A percentile compares a stretch with the other conserved stretches of the same genome.
phyloP scores from a whole-genome alignment of 192 early-diverging fungal species.

The Umbelopsis vinacea region DNA sequence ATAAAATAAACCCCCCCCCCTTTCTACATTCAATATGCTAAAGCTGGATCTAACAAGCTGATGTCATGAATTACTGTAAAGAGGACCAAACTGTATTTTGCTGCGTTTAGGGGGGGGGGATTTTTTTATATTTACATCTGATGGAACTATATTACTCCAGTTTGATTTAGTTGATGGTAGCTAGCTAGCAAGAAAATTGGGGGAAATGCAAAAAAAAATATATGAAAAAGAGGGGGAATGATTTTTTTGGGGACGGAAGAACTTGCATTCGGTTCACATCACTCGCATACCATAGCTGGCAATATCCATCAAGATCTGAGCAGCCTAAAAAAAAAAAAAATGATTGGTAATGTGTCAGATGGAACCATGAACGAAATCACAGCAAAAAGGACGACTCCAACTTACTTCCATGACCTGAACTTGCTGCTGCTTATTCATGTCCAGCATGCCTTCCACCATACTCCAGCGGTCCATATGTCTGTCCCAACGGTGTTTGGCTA shows the following conservation, averaged over 20 bases:
- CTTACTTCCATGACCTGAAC: slow-evolving; percentile 17
- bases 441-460: slow-evolving; percentile 19
- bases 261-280: not conserved
- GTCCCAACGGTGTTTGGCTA: slow-evolving; percentile 19
- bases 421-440: slow-evolving; percentile 18
- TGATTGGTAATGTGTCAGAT: not conserved
- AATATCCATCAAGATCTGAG: slow-evolving; percentile 13
- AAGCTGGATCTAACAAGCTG: not conserved
- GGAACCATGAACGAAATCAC: not conserved
- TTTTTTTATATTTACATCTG: too few species aligned
- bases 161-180: too few species aligned
- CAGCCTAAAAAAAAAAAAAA: not conserved
- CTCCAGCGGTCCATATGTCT: slow-evolving; percentile 23
- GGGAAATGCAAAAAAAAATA: slow-evolving; percentile 7
- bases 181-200: not conserved
- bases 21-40: too few species aligned
- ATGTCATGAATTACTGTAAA: too few species aligned
- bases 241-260: not conserved
- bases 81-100: too few species aligned
- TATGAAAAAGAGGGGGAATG: not conserved
- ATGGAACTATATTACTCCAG: too few species aligned
- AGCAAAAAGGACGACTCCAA: not conserved
- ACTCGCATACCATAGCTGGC: slow-evolving; percentile 18
- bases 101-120: too few species aligned
- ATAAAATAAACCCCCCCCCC: too few species aligned